Conservation (phyloP, 306 rosid species). For the Astragalus glycyphyllos region DNA sequence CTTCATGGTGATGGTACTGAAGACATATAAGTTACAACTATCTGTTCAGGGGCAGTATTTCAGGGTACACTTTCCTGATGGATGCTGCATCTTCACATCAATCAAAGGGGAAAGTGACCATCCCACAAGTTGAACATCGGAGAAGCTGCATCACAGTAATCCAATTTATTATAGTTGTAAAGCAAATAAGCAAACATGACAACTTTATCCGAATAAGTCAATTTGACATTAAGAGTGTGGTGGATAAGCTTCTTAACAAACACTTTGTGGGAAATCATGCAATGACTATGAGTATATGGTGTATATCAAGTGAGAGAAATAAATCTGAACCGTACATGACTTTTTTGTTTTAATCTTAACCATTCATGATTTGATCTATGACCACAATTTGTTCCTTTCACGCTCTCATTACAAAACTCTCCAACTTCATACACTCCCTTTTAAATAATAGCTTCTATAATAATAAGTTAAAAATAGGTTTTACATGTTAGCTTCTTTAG, state of each 20-base stretch:
- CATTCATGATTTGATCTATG: too few relatives aligned
- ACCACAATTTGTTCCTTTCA: too few relatives aligned
- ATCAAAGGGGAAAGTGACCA: constrained; percentile 43
- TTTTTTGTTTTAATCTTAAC: too few relatives aligned
- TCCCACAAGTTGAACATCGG: constrained; percentile 60
- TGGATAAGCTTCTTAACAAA: neutral
- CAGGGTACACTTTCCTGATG: constrained; percentile 50
- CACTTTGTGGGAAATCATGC: too few relatives aligned
- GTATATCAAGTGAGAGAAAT: too few relatives aligned
- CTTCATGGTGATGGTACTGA: constrained; percentile 4
- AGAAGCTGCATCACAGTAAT: constrained; percentile 53
- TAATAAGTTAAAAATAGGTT: neutral
- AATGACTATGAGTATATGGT: too few relatives aligned
- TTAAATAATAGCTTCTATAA: neutral
- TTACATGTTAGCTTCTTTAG: too few relatives aligned
- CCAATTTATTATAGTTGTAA: constrained; percentile 3
- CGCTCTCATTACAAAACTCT: too few relatives aligned
- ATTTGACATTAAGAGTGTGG: constrained; percentile 17
- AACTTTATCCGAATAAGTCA: neutral
- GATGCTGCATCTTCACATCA: constrained; percentile 39
- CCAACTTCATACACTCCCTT: too few relatives aligned
- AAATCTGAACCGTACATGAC: too few relatives aligned
- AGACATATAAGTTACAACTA: neutral
- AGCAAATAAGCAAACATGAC: constrained; percentile 8
- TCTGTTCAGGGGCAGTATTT: constrained; percentile 37